Conservation (phyloP, 2,329 filamentous ascomycete species). For the Colletotrichum tabaci region DNA sequence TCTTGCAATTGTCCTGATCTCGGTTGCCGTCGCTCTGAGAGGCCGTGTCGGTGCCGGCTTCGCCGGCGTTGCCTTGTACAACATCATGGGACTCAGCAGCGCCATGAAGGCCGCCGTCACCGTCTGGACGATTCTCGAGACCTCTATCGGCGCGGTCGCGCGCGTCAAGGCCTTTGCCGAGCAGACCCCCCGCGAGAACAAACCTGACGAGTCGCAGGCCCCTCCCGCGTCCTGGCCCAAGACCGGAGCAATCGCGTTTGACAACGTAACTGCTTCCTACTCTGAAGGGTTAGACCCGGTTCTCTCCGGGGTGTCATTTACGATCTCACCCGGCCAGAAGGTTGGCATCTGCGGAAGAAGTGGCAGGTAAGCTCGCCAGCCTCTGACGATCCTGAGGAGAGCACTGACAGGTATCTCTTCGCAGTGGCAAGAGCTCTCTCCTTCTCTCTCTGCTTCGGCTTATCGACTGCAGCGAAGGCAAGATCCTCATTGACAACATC, state of each 20-base stretch:
- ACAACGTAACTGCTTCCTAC: conserved; percentile 23
- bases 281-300: conserved; percentile 9
- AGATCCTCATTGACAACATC: conserved; percentile 60
- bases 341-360: conserved; percentile 40
- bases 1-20: conserved; percentile 60
- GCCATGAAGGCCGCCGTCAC: conserved; percentile 18
- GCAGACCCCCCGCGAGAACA: conserved; percentile 38
- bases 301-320: too few species aligned
- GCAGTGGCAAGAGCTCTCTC: conserved; percentile 64
- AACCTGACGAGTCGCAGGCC: not conserved
- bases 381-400: too few species aligned
- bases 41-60: conserved; percentile 13
- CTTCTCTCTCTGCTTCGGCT: conserved; percentile 57
- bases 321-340: too few species aligned
- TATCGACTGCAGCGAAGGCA: conserved; percentile 59
- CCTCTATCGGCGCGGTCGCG: conserved; percentile 47
- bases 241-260: not conserved
- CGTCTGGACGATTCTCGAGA: conserved; percentile 48
- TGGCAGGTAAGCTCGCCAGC: too few species aligned
- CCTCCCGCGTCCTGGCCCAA: not conserved
- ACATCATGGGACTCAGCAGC: conserved; percentile 13
- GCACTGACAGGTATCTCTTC: not conserved
- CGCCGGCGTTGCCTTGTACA: conserved; percentile 8
- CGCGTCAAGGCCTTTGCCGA: conserved; percentile 48
- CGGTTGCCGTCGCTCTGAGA: conserved; percentile 53